Conservation (phyloP, 2,329 filamentous ascomycete genomes). For the Lachnellula occidentalis region DNA sequence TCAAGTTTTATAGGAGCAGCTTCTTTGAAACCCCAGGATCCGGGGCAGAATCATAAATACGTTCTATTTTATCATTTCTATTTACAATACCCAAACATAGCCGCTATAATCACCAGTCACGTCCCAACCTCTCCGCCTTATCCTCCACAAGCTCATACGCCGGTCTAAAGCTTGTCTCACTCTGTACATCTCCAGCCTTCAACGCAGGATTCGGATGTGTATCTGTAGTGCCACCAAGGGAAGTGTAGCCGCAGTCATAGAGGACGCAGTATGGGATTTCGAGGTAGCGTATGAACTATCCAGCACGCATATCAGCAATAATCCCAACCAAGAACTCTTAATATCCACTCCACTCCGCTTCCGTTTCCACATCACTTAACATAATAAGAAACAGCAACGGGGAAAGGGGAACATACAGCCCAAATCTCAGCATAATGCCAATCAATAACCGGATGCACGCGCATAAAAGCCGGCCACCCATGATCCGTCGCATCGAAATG, state of each 20-base stretch:
- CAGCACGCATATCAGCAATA: constrained; percentile 6
- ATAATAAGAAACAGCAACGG: not conserved
- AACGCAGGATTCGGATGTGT: constrained; percentile 84
- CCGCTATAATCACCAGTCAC: constrained; percentile 46
- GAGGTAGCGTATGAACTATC: constrained; percentile 71
- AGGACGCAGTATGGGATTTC: constrained; percentile 78
- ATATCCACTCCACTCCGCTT: not conserved
- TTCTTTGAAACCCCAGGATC: too few species aligned
- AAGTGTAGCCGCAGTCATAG: constrained; percentile 88
- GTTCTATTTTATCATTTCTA: not conserved
- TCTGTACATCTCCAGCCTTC: constrained; percentile 30
- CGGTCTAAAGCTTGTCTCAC: constrained; percentile 51
- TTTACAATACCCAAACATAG: not conserved
- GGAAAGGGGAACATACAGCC: constrained; percentile 57
- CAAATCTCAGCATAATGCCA: constrained; percentile 97
- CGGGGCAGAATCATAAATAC: not conserved
- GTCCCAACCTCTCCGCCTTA: constrained; percentile 71
- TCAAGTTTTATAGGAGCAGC: too few species aligned
- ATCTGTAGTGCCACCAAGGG: constrained; percentile 82
- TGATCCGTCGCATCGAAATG: constrained; percentile 84
- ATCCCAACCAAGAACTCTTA: not conserved
- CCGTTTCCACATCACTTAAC: not conserved
- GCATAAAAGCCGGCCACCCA: constrained; percentile 89
- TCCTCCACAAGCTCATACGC: constrained; percentile 73
- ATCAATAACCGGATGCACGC: constrained; percentile 91